phyloP scores from a whole-genome alignment of 495 filamentous ascomycete species.

The Penicillium paxilli region DNA sequence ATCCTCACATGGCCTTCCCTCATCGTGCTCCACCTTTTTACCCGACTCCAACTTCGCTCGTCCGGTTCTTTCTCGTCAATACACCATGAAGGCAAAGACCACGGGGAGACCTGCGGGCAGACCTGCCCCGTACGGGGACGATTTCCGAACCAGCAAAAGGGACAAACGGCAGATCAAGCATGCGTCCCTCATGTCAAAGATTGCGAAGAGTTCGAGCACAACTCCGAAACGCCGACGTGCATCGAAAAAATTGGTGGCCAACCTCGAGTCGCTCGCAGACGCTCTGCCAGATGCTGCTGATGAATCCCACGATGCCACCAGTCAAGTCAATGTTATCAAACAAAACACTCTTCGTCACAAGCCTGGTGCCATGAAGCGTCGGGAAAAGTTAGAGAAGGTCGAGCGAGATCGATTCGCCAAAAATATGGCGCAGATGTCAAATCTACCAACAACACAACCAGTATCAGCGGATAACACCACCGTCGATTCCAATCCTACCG shows the following conservation, averaged over 20 bases:
- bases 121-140: slow-evolving; percentile 30
- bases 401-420: slow-evolving; percentile 81
- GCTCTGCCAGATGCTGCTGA: slow-evolving; percentile 65
- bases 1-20: slow-evolving; percentile 1
- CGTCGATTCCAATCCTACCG: slow-evolving; percentile 38
- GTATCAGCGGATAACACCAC: slow-evolving; percentile 10
- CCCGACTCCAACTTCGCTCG: background rate
- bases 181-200: slow-evolving; percentile 69
- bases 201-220: slow-evolving; percentile 61
- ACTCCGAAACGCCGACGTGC: slow-evolving; percentile 63
- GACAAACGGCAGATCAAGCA: slow-evolving; percentile 79
- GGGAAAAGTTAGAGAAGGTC: slow-evolving; percentile 70
- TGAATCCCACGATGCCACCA: slow-evolving; percentile 31
- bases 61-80: slow-evolving; percentile 11
- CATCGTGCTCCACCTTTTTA: slow-evolving; percentile 5
- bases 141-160: slow-evolving; percentile 67
- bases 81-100: slow-evolving; percentile 23
- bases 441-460: slow-evolving; percentile 22
- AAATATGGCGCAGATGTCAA: slow-evolving; percentile 69
- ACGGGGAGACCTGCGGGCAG: slow-evolving; percentile 25
- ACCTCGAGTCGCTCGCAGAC: slow-evolving; percentile 72
- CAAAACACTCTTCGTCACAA: slow-evolving; percentile 69
- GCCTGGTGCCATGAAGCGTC: slow-evolving; percentile 80
- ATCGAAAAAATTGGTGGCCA: slow-evolving; percentile 74
- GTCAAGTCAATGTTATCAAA: slow-evolving; percentile 53